Base-by-base conservation (phyloP, 306 rosid genomes). In the Trifolium dubium region DNA sequence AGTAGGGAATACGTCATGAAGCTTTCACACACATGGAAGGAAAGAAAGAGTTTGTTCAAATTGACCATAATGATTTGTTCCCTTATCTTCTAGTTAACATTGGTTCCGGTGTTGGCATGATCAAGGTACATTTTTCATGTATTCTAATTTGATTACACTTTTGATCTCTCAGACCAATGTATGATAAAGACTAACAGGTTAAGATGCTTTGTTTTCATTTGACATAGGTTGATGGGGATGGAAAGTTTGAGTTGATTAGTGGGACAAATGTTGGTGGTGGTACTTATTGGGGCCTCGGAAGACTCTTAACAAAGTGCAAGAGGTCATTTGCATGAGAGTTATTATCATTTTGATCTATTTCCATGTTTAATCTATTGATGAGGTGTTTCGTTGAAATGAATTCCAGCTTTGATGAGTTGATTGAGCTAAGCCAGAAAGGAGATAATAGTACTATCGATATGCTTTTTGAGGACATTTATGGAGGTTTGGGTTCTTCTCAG, bases 241-340 rank as follows among this genome's bases (percentile, higher is more conserved):
- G 99, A 18, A 90, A 88, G 81, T 94, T 88, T 86, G 88, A 94
- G 86, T 85, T 98, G 77, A 83, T 94, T 66, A 94, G 99, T 81
- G 99, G 99, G 55, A 94, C 99, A 79, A 94, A 94, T 86, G 99
- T 94, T 74, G 99, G 99, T 81, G 99, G 99, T 8, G 99, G 99
- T 64, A 94, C 99, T 51, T 94, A 94, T 39, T 94, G 99, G 98
- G 99, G 99, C 37, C 80, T 94, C 87, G 99, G 99, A 77, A 89
- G 87, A 84, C 85, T 94, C 72, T 79, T 94, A 80, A 94, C 99
- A 43, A 94, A 92, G 84, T 92, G 99, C 97, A 92, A 90, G 73
- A 94, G 96, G 98, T 91, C 73, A 79, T 69, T 77, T 64, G 71
- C 30, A 47, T 55, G 46, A 32, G 14, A 49, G 62, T 73, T 18